A percentile compares a stretch with the other conserved stretches of the same genome.
These are phyloP conservation scores for Mycena polygramma DNA, from an alignment of 768 basidiomycete genomes.

Conservation along the genomic window DNA sequence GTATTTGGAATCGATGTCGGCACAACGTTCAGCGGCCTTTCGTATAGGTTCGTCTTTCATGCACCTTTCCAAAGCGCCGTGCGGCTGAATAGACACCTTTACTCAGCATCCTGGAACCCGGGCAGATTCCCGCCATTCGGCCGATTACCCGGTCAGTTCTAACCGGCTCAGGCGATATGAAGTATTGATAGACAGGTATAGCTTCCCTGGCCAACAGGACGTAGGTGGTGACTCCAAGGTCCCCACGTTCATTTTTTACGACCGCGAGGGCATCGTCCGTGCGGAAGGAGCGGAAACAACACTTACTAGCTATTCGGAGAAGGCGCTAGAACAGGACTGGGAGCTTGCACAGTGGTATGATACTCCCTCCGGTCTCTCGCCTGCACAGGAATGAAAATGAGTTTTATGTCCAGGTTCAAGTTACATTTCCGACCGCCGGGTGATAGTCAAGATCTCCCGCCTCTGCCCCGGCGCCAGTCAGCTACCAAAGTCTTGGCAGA, in stretches of 20 bases:
- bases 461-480: constrained; percentile 57
- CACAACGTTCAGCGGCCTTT: constrained; percentile 59
- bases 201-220: constrained; percentile 26
- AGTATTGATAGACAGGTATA: too few species aligned
- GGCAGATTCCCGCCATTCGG: constrained; percentile 48
- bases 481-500: constrained; percentile 61
- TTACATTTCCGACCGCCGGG: constrained; percentile 55
- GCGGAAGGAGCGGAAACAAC: too few species aligned
- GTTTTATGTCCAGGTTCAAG: constrained; percentile 52
- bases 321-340: constrained; percentile 24
- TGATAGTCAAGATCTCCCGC: constrained; percentile 46
- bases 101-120: constrained; percentile 52
- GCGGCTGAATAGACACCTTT: not conserved
- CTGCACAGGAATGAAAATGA: not conserved
- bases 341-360: constrained; percentile 25
- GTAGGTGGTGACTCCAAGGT: constrained; percentile 38
- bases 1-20: constrained; percentile 67
- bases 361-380: not conserved
- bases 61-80: not conserved
- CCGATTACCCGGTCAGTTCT: constrained; percentile 52
- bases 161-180: not conserved
- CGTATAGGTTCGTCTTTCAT: constrained; percentile 28
- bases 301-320: constrained; percentile 5
- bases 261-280: constrained; percentile 23
- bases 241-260: constrained; percentile 35